Conservation (phyloP, 768 basidiomycete genomes). For the Calvatia gigantea region DNA sequence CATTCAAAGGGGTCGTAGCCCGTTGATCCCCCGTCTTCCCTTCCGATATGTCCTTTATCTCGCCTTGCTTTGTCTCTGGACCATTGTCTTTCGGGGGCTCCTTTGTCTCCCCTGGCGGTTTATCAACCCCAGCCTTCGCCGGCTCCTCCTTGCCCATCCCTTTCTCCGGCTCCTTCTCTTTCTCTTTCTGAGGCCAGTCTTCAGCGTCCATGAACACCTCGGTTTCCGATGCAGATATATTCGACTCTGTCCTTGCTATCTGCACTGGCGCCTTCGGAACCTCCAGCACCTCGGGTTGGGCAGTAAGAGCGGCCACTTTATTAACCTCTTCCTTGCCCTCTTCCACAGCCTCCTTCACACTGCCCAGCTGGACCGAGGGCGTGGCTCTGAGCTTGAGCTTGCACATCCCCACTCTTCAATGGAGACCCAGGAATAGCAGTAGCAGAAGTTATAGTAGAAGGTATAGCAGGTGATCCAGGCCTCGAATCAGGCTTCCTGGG, state of each 20-base stretch:
- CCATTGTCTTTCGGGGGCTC: slow-evolving; percentile 10
- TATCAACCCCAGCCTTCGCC: neutral
- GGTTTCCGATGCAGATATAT: slow-evolving; percentile 4
- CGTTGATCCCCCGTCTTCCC: neutral
- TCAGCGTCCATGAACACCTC: slow-evolving; percentile 4
- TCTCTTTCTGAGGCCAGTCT: neutral
- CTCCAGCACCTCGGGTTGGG: neutral
- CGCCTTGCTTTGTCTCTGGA: slow-evolving; percentile 13
- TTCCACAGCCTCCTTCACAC: slow-evolving; percentile 1
- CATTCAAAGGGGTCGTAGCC: neutral
- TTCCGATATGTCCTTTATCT: slow-evolving; percentile 10
- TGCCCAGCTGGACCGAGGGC: neutral
- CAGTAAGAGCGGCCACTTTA: neutral
- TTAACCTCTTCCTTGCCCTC: neutral
- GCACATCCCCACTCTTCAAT: slow-evolving; percentile 1
- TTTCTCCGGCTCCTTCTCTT: slow-evolving; percentile 3
- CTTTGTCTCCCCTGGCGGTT: slow-evolving; percentile 7
- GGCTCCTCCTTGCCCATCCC: slow-evolving; percentile 9
- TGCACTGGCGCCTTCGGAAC: neutral
- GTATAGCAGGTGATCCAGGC: slow-evolving; percentile 24
- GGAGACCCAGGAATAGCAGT: slow-evolving; percentile 1
- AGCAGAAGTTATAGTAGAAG: slow-evolving; percentile 8
- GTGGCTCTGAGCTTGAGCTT: neutral
- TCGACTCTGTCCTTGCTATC: neutral
- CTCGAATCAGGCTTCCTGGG: slow-evolving; percentile 27